Evolutionary conservation across 1,284 basidiomycete species (phyloP), one percentile per base, ranked within the genome.

Genomic region (Fomitiporia mediterranea): DNA sequence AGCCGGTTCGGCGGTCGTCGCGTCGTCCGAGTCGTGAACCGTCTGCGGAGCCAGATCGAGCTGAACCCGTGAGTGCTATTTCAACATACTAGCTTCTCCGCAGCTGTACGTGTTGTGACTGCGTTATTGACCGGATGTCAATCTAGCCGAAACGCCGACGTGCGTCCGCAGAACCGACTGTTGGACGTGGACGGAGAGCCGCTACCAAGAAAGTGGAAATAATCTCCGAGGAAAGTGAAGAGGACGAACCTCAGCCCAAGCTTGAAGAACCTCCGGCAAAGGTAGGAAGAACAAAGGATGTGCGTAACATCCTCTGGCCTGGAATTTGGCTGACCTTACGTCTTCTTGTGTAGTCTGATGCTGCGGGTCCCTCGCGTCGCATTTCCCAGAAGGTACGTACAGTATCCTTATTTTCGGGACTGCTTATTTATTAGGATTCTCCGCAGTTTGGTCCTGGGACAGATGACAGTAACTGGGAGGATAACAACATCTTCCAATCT

Each of bases 401-500:
- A 38, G n/a, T 19, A 13, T 15, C n/a, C 17, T 47, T 23, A 25
- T 32, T 9, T 30, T 4, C 15, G n/a, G 6, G 21, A 11, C 6
- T 27, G 19, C 13, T 17, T 56, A 17, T 19, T 51, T 27, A 51
- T 25, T 62, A 70, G 69, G 63, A 64, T 46, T 9, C 21, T 62
- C 64, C 35, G 15, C 25, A 60, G 53, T 52, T 42, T 49, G 52
- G 53, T 34, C 46, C 59, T 32, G 61, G 61, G 47, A 60, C 67
- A 25, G 74, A 86, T 28, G 86, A 89, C 57, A 89, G 88, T 62
- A 87, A 86, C 30, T 91, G 88, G 88, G 88, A 91, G 65, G 89
- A 91, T 63, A 89, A 89, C 63, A 91, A 91, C 60, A 81, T 90
- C 38, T 91, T 91, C 67, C 88, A 91, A 65, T 89, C 86, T 11